Evolutionary conservation across 2,329 filamentous ascomycete species (phyloP).

Genomic region (Calonectria montana): DNA sequence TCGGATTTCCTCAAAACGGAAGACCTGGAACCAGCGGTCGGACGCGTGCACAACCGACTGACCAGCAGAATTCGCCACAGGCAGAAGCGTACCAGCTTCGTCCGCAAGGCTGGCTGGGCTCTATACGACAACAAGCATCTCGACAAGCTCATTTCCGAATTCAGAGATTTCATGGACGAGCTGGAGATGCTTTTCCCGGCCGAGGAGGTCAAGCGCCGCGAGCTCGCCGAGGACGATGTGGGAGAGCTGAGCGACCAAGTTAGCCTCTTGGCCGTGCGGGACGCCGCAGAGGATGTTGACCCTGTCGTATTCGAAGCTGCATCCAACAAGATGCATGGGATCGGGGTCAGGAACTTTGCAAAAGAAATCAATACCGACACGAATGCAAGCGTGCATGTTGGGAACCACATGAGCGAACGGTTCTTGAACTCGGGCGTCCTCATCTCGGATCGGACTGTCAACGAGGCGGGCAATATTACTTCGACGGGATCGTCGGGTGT

Average conservation of each 20-base stretch:
- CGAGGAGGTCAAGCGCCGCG: conserved; percentile 23
- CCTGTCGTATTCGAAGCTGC: conserved; percentile 13
- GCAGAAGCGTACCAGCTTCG: background rate
- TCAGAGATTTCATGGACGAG: conserved; percentile 37
- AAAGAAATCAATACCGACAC: conserved; percentile 1
- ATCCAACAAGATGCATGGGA: background rate
- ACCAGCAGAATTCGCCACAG: background rate
- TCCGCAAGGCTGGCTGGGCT: conserved; percentile 20
- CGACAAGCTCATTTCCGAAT: conserved; percentile 35
- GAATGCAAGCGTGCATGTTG: conserved; percentile 12
- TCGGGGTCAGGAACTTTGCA: conserved; percentile 12
- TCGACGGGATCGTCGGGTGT: background rate
- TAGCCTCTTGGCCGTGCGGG: conserved; percentile 31
- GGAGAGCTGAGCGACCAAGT: conserved; percentile 37
- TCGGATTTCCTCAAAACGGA: background rate
- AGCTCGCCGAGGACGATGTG: conserved; percentile 35
- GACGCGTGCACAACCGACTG: background rate
- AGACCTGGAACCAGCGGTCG: background rate
- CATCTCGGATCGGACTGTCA: conserved; percentile 15
- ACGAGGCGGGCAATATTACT: background rate
- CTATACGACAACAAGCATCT: conserved; percentile 27
- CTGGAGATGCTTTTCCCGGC: conserved; percentile 40
- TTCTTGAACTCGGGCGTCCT: background rate
- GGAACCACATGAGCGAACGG: conserved; percentile 14
- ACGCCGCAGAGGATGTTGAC: conserved; percentile 17